Base-by-base conservation (phyloP, 2,329 filamentous ascomycete genomes). In the Venturia aucupariae region DNA sequence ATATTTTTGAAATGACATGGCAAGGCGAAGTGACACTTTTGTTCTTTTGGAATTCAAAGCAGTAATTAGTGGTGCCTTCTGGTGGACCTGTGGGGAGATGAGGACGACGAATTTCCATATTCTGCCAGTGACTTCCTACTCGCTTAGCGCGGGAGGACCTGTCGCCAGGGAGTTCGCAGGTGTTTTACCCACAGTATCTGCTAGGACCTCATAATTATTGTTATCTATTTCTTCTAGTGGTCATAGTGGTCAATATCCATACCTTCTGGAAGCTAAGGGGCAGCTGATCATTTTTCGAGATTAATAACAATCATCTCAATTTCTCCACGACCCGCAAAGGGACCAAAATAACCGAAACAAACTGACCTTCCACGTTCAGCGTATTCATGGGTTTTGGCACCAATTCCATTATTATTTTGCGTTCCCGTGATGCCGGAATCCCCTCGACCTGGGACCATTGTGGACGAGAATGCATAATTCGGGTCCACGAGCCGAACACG, bases 401-500 rank as follows among this genome's bases (percentile, higher is more conserved):
- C 51, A 51, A 11, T 57, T 35, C 27, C 27, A 11, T 4, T 15
- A n/a, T 19, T 57, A 57, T 57, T 57, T 35, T 11, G 3, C 6
- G 27, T n/a, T 11, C 7, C 22, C 30, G 17, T 35, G 51, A 35
- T 35, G 51, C 17, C n/a, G 30, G 19, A 2, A 51, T 7, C n/a
- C 15, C n/a, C 51, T 57, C 30, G 27, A 17, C 51, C 13, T 30
- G 30, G 27, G 15, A 19, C 30, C 17, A 5, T 8, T 32, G 15
- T 55, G 24, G 15, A 35, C 51, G 51, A 55, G 17, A 27, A 22
- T 57, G 17, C 19, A 57, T 4, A 57, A 27, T 57, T n/a, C 51
- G 51, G 51, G 19, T 35, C 30, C 27, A n/a, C 19, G 51, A 57
- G 51, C 51, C 51, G 51, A 35, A 57, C 46, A 57, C 51, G 51